Conservation (phyloP, 2,329 filamentous ascomycete species). For the Zopfia rhizophila region DNA sequence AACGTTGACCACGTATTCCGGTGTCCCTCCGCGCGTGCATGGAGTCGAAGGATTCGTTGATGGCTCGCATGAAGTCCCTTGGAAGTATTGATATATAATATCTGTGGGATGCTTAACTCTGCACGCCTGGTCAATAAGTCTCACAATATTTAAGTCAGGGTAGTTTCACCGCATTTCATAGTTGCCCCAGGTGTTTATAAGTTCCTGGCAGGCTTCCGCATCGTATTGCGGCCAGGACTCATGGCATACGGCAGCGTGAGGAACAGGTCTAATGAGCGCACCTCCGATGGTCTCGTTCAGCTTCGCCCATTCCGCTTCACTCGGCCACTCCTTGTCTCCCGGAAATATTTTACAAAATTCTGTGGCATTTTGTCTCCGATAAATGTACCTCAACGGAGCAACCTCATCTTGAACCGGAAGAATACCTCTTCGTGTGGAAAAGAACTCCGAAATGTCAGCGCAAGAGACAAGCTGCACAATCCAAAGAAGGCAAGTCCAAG, state of each 20-base stretch:
- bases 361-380: too few species aligned
- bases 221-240: slow-evolving; percentile 10
- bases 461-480: too few species aligned
- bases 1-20: slow-evolving; percentile 16
- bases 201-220: slow-evolving; percentile 3
- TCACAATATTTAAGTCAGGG: too few species aligned
- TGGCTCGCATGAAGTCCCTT: too few species aligned
- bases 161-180: not conserved
- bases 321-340: slow-evolving; percentile 41
- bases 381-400: too few species aligned
- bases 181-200: slow-evolving; percentile 6
- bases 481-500: too few species aligned
- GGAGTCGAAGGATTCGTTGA: too few species aligned
- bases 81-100: too few species aligned
- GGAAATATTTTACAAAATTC: too few species aligned
- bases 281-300: slow-evolving; percentile 46
- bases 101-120: not conserved
- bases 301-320: slow-evolving; percentile 31
- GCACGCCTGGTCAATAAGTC: not conserved
- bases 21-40: slow-evolving; percentile 7
- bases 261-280: slow-evolving; percentile 44
- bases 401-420: too few species aligned
- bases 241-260: slow-evolving; percentile 46
- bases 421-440: too few species aligned
- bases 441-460: too few species aligned